Conservation (phyloP, 2,329 filamentous ascomycete genomes). For the Hypoxylon sp. region DNA sequence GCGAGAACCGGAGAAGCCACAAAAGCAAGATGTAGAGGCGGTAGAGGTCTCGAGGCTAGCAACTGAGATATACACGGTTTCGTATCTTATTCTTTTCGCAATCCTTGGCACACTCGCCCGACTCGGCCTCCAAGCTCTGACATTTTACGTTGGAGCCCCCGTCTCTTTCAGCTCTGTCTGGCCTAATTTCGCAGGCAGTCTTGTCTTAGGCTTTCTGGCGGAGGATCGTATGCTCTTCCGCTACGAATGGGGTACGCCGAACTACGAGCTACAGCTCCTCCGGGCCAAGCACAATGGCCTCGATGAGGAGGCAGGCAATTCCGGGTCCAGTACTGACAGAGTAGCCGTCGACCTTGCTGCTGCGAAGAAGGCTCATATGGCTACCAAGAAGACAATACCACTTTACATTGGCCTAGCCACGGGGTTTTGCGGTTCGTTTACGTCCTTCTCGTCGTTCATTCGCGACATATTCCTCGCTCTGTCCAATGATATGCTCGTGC, state of each 20-base stretch:
- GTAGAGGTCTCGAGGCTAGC: constrained; percentile 62
- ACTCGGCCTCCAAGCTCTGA: constrained; percentile 83
- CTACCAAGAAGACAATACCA: constrained; percentile 87
- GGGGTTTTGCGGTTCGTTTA: constrained; percentile 91
- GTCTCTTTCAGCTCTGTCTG: constrained; percentile 82
- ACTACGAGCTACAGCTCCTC: constrained; percentile 56
- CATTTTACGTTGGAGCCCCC: constrained; percentile 83
- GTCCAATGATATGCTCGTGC: constrained; percentile 77
- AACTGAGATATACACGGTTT: constrained; percentile 78
- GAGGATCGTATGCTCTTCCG: constrained; percentile 85
- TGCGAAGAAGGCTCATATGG: constrained; percentile 70
- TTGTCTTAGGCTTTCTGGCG: constrained; percentile 87
- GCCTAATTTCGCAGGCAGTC: constrained; percentile 87
- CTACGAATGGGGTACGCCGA: constrained; percentile 71
- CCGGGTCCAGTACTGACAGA: constrained; percentile 36
- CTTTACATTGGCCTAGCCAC: constrained; percentile 89
- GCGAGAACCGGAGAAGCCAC: constrained; percentile 30
- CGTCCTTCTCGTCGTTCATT: constrained; percentile 89
- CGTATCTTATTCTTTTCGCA: constrained; percentile 88
- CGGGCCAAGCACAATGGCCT: constrained; percentile 54
- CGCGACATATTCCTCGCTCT: constrained; percentile 84
- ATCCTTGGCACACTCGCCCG: constrained; percentile 87
- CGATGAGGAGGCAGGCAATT: constrained; percentile 58
- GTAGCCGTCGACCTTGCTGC: constrained; percentile 58
- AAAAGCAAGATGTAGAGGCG: constrained; percentile 31